These are phyloP conservation scores for Talinum fruticosum DNA, from an alignment of 148 eudicot species.

Conservation along the genomic window DNA sequence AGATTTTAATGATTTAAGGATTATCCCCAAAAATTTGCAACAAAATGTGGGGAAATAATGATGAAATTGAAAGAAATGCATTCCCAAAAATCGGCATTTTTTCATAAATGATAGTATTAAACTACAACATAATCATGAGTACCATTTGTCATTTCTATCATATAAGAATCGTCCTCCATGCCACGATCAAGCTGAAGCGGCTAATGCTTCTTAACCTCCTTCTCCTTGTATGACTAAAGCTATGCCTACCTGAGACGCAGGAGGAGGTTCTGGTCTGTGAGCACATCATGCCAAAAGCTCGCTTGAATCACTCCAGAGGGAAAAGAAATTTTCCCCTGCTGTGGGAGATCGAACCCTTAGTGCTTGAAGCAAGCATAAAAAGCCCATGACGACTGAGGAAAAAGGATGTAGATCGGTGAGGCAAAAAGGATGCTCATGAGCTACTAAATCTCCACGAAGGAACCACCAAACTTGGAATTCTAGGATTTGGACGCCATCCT, in stretches of 20 bases:
- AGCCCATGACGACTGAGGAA: not conserved
- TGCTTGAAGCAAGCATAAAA: not conserved
- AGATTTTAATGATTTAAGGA: not conserved
- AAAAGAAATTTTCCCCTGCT: not conserved
- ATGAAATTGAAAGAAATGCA: too few species aligned
- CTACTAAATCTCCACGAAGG: not conserved
- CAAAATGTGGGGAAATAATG: too few species aligned
- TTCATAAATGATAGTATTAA: too few species aligned
- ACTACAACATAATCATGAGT: too few species aligned
- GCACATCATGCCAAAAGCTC: too few species aligned
- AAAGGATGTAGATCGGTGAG: not conserved
- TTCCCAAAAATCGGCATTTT: too few species aligned
- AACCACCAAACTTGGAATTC: not conserved
- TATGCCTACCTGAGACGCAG: constrained; percentile 21
- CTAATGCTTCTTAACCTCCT: constrained; percentile 22
- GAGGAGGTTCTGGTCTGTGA: constrained; percentile 25
- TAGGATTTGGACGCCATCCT: not conserved
- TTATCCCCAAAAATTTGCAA: too few species aligned
- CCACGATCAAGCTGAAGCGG: constrained; percentile 32
- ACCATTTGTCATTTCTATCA: too few species aligned
- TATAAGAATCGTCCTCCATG: constrained; percentile 24
- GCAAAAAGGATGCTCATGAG: not conserved
- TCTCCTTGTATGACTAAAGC: constrained; percentile 16
- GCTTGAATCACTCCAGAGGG: not conserved
- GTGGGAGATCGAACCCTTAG: not conserved